These are phyloP conservation scores for Hippophae rhamnoides DNA, from an alignment of 306 rosid species.

Conservation along the genomic window DNA sequence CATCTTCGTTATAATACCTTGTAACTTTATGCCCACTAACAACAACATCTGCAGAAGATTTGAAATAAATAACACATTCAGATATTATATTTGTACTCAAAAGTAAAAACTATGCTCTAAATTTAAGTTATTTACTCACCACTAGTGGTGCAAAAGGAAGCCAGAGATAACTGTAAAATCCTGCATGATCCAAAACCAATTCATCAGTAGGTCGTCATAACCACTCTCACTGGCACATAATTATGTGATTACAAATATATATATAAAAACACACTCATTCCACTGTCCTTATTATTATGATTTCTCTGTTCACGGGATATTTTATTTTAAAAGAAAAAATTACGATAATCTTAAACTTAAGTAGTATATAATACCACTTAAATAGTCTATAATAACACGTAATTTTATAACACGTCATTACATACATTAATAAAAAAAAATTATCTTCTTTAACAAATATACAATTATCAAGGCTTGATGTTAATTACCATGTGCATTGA, in stretches of 20 bases:
- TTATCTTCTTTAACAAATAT: too few relatives aligned
- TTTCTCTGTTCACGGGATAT: too few relatives aligned
- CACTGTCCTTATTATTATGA: too few relatives aligned
- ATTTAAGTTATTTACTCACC: constrained; percentile 26
- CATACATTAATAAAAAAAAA: too few relatives aligned
- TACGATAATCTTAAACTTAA: neutral
- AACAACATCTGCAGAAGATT: constrained; percentile 32
- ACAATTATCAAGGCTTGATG: neutral
- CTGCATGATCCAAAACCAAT: constrained; percentile 20
- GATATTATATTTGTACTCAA: neutral
- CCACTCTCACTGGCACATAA: neutral
- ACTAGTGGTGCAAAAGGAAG: constrained; percentile 47
- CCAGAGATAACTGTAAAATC: constrained; percentile 36
- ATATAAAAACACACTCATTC: too few relatives aligned
- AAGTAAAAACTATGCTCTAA: neutral
- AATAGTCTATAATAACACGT: too few relatives aligned
- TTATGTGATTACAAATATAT: too few relatives aligned
- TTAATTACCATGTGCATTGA: constrained; percentile 41
- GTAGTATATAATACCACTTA: neutral
- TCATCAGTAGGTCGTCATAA: neutral
- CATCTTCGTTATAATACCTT: constrained; percentile 44
- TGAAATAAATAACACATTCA: neutral
- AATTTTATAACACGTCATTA: too few relatives aligned
- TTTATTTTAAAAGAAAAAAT: too few relatives aligned
- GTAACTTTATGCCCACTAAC: constrained; percentile 59